phyloP scores from a whole-genome alignment of 768 basidiomycete species.

The Boletus sp. region DNA sequence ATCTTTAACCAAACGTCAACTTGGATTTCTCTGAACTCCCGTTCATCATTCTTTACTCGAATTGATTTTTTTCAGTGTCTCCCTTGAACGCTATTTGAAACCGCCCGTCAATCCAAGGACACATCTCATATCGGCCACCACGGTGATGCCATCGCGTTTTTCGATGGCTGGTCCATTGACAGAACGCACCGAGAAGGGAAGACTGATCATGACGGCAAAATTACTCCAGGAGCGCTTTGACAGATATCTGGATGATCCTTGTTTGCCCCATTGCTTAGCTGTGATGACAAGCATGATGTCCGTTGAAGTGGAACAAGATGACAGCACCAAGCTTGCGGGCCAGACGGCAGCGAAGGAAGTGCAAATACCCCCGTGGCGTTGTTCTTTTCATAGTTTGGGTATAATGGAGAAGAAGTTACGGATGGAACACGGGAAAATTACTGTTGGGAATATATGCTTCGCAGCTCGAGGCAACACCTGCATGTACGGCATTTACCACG shows the following conservation, averaged over 20 bases:
- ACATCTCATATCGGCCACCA: conserved; percentile 16
- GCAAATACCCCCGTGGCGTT: not conserved
- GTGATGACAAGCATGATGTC: not conserved
- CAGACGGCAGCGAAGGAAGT: not conserved
- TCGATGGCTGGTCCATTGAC: conserved; percentile 13
- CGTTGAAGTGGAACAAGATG: not conserved
- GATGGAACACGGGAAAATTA: conserved; percentile 2
- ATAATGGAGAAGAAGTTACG: conserved; percentile 11
- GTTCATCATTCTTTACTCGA: not conserved
- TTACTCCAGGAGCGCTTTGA: no score
- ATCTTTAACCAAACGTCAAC: not conserved
- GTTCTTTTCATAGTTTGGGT: conserved; percentile 15
- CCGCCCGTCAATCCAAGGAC: conserved; percentile 18
- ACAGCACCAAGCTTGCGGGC: not conserved
- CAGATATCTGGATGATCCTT: no score
- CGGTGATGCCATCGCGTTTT: conserved; percentile 11
- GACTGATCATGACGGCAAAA: conserved; percentile 9
- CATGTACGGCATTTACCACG: conserved; percentile 3
- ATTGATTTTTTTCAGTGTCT: not conserved
- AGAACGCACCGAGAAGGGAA: conserved; percentile 10
- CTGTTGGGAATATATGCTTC: conserved; percentile 1
- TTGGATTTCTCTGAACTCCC: no score
- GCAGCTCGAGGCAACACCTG: conserved; percentile 6
- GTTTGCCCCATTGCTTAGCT: not conserved
- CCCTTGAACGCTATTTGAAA: conserved; percentile 21